Base-by-base conservation (phyloP, 2,329 filamentous ascomycete species). In the Bipolaris bicolor region DNA sequence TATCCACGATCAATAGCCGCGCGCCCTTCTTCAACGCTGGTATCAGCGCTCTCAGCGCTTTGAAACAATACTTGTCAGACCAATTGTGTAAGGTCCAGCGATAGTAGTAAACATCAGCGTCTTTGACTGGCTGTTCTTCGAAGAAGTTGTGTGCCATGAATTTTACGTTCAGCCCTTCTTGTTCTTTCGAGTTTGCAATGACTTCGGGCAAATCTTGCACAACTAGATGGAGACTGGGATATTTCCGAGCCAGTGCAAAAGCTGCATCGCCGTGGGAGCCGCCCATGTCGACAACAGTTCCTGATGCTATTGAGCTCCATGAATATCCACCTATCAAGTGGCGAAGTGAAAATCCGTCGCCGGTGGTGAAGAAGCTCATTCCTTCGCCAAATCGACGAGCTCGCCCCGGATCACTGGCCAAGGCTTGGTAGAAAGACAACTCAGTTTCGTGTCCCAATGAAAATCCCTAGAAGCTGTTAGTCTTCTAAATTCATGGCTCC, bases 51-150 rank as follows among this genome's bases (percentile, higher is more conserved):
- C 39, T 44, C 1, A 71, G 41, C 16, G 65, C 62, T 47, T 57
- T 55, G n/a, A 63, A 7, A 37, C 61, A 64, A 16, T 67, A 62
- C 39, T 68, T 65, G 54, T 78, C 75, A 5, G 70, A 61, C 77
- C 76, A 80, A 58, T 81, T 74, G 57, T 80, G 79, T 16, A 79
- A 61, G 10, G 78, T 70, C 58, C 69, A 72, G 22, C 77, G 72
- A 33, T 79, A 71, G 20, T 76, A 65, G 57, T 79, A 80, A 18
- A 71, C 60, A 47, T 72, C 67, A 7, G 75, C 75, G 20, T 57
- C 36, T 48, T 63, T 61, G 36, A 68, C 57, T 10, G 63, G 63
- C 40, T 68, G 63, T 29, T 55, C 44, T 7, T 49, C 18, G 48
- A 68, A 69, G 54, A 68, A 67, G 33, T 67, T 52, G 53, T 69